Conservation (phyloP, 2,329 filamentous ascomycete species). For the Alternaria novae-zelandiae region DNA sequence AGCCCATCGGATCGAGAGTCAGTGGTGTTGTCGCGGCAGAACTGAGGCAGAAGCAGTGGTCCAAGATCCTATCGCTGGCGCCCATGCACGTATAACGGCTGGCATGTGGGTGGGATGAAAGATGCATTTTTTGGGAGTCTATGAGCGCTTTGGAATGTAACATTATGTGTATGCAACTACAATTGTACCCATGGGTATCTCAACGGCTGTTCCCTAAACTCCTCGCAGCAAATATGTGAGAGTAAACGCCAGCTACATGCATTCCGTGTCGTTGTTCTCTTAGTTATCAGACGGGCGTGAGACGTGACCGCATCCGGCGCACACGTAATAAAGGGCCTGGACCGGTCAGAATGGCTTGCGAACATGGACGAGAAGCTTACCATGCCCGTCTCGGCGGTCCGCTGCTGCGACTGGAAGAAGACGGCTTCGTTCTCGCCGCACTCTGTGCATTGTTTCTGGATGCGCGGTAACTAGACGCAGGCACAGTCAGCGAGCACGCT, state of each 20-base stretch:
- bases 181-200: slow-evolving; percentile 46
- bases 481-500: slow-evolving; percentile 47
- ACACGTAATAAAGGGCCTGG: slow-evolving; percentile 69
- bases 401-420: slow-evolving; percentile 98
- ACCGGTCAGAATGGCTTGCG: slow-evolving; percentile 16
- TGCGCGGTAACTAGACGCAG: slow-evolving; percentile 79
- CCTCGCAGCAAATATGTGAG: slow-evolving; percentile 30
- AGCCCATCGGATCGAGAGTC: slow-evolving; percentile 84
- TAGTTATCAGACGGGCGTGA: slow-evolving; percentile 56
- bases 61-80: slow-evolving; percentile 95
- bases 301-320: slow-evolving; percentile 90
- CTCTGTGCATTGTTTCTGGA: slow-evolving; percentile 81
- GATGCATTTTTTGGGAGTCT: slow-evolving; percentile 14
- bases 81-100: slow-evolving; percentile 71
- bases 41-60: slow-evolving; percentile 92
- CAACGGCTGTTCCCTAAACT: slow-evolving; percentile 34
- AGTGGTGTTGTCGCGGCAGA: slow-evolving; percentile 85
- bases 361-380: slow-evolving; percentile 56
- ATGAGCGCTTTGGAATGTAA: slow-evolving; percentile 23
- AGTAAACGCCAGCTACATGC: slow-evolving; percentile 44
- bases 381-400: slow-evolving; percentile 97
- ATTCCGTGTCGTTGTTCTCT: slow-evolving; percentile 12
- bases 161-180: slow-evolving; percentile 37
- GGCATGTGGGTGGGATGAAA: background rate
- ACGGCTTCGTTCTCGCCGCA: slow-evolving; percentile 91